phyloP scores from a whole-genome alignment of 2,329 filamentous ascomycete species.

The Diaporthe australafricana region DNA sequence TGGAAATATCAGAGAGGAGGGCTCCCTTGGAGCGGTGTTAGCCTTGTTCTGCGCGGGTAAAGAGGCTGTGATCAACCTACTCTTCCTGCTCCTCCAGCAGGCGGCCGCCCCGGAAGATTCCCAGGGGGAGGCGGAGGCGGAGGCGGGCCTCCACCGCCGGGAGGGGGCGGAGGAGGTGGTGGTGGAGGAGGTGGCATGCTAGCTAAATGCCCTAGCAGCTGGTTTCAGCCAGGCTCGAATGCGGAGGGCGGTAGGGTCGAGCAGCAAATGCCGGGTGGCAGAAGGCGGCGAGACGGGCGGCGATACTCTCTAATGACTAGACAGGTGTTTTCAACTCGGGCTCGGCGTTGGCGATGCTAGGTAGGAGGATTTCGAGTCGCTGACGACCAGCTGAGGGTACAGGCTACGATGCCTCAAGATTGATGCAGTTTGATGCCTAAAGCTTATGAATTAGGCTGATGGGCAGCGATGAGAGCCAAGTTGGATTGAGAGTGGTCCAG shows the following conservation, averaged over 20 bases:
- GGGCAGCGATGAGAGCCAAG: neutral
- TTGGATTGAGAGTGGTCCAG: neutral
- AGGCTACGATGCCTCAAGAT: neutral
- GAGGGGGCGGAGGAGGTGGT: slow-evolving; percentile 74
- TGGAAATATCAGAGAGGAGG: slow-evolving; percentile 86
- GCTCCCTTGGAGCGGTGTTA: slow-evolving; percentile 72
- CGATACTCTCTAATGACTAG: slow-evolving; percentile 14
- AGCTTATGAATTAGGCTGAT: slow-evolving; percentile 2
- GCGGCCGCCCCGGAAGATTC: slow-evolving; percentile 66
- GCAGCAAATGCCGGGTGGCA: neutral
- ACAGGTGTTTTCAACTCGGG: neutral
- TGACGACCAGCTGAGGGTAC: neutral
- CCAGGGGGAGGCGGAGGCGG: slow-evolving; percentile 72
- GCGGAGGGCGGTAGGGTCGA: neutral
- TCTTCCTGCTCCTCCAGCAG: slow-evolving; percentile 67
- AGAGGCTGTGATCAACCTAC: slow-evolving; percentile 60
- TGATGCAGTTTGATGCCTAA: slow-evolving; percentile 20
- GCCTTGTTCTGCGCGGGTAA: neutral
- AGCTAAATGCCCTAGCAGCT: neutral
- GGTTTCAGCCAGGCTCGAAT: neutral
- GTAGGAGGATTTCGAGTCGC: neutral
- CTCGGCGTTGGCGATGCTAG: slow-evolving; percentile 3
- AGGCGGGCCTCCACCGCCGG: slow-evolving; percentile 68
- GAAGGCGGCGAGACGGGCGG: neutral
- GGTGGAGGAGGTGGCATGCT: slow-evolving; percentile 70